Evolutionary conservation across 1,284 basidiomycete genomes (phyloP).

Genomic region (Fomitopsis palustris): DNA sequence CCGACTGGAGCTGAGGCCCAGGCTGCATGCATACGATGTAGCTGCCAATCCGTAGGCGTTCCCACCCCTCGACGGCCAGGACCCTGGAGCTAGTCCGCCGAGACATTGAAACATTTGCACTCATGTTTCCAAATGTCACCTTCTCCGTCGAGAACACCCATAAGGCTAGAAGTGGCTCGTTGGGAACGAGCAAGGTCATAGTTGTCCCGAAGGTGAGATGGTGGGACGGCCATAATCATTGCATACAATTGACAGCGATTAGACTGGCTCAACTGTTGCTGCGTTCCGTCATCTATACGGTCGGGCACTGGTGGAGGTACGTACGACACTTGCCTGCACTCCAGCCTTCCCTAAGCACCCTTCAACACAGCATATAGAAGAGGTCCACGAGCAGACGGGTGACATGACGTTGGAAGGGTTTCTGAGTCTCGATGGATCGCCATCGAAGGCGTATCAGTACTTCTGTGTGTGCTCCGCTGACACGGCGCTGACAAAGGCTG

Average conservation of each 20-base stretch:
- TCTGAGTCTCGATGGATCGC: conserved; percentile 72
- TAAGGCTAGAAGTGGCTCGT: conserved; percentile 30
- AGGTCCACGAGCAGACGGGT: conserved; percentile 50
- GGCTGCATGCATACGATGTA: conserved; percentile 1
- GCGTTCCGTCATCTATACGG: conserved; percentile 70
- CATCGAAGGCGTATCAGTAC: conserved; percentile 81
- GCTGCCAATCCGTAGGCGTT: conserved; percentile 75
- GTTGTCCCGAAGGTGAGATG: conserved; percentile 59
- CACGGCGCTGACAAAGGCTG: conserved; percentile 1
- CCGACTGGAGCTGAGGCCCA: background rate
- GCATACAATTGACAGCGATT: background rate
- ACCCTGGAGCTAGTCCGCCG: conserved; percentile 65
- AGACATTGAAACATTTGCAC: conserved; percentile 68
- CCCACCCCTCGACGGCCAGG: conserved; percentile 55
- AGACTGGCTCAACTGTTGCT: conserved; percentile 62
- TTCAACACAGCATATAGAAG: conserved; percentile 55
- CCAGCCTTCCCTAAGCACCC: background rate
- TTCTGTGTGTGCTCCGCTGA: conserved; percentile 57
- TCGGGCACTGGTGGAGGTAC: conserved; percentile 60
- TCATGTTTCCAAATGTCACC: conserved; percentile 66
- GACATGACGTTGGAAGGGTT: conserved; percentile 69
- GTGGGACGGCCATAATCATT: background rate
- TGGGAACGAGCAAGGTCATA: conserved; percentile 42
- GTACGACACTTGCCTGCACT: conserved; percentile 10
- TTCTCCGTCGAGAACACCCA: conserved; percentile 66